Base-by-base conservation (phyloP, 2,329 filamentous ascomycete species). In the Arthroderma sp. region DNA sequence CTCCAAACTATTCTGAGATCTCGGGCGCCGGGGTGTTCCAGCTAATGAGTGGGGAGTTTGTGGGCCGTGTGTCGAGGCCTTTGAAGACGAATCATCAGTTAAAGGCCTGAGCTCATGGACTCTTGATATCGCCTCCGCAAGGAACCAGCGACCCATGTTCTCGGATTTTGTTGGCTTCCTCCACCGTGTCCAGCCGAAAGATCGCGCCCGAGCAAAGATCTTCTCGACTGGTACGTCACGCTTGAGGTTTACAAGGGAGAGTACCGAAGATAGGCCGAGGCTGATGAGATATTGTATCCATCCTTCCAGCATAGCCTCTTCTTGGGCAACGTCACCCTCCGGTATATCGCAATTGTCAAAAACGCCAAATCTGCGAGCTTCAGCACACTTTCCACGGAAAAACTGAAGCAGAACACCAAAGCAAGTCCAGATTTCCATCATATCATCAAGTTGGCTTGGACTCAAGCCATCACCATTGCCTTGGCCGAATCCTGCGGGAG, bases 351-450 rank as follows among this genome's bases (percentile, higher is more conserved):
- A 68, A 11, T 64, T 63, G n/a, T 77, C 70, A 52, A 73, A 81
- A 30, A 81, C 61, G 4, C 77, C 77, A 46, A 64, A 67, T 30
- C 68, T 61, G 29, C 74, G 65, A 27, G 77, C 77, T 52, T 77
- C 69, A 22, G 64, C 62, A 29, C 69, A 70, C 43, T 71, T 70
- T 1, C 71, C 74, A 46, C 73, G 70, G 40, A 79, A 71, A 6
- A 68, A 69, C 42, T 74, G 70, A 3, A 81, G 58, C 5, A 81
- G 60, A 4, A 72, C 69, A 15, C 68, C 67, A 36, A 81, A 56
- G 52, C 77, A 80, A 6, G 71, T 76, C 77, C 77, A 81, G 7
- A 81, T 66, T 53, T 81, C 78, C 34, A 69, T 75, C 67, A 81
- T 78, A 54, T 80, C 76, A 50, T 77, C 79, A 6, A 81, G 63